Percentiles rank a stretch among this genome's conserved stretches.
phyloP scores from a whole-genome alignment of 805 yeast genomes.

The Scheffersomyces amazonensis region DNA sequence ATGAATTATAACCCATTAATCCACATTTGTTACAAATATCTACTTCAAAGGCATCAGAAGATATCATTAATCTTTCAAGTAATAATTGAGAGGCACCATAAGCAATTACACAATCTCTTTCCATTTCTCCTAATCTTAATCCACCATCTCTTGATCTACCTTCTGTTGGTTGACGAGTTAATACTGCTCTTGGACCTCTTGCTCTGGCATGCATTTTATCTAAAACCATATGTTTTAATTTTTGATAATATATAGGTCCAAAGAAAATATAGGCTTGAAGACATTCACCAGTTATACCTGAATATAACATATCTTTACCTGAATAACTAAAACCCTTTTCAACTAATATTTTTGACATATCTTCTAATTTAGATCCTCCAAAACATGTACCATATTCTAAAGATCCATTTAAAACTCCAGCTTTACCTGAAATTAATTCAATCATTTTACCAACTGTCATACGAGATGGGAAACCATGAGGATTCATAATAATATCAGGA shows the following conservation, averaged over 20 bases:
- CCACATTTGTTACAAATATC: conserved; percentile 95
- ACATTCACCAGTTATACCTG: conserved; percentile 97
- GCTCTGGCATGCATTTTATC: conserved; percentile 99
- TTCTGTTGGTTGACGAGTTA: conserved; percentile 97
- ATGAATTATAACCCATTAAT: conserved; percentile 92
- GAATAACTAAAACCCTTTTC: conserved; percentile 91
- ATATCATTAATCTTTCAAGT: conserved; percentile 90
- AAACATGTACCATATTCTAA: conserved; percentile 97
- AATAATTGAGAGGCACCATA: conserved; percentile 96
- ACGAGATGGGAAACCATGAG: conserved; percentile 99
- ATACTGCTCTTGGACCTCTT: conserved; percentile 96
- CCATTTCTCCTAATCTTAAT: conserved; percentile 98
- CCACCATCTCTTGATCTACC: conserved; percentile 99
- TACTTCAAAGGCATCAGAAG: conserved; percentile 97
- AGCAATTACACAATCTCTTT: conserved; percentile 98
- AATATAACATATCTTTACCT: conserved; percentile 96
- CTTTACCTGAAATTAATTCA: conserved; percentile 93
- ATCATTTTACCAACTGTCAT: conserved; percentile 99
- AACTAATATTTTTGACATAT: conserved; percentile 87
- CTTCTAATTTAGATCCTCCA: conserved; percentile 95
- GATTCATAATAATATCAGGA: conserved; percentile 98
- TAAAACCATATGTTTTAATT: conserved; percentile 96
- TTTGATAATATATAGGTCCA: conserved; percentile 97
- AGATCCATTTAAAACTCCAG: conserved; percentile 90
- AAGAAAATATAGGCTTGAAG: conserved; percentile 96